These are phyloP conservation scores for Nectriaceae sp. DNA, from an alignment of 2,329 filamentous ascomycete genomes.

Conservation along the genomic window DNA sequence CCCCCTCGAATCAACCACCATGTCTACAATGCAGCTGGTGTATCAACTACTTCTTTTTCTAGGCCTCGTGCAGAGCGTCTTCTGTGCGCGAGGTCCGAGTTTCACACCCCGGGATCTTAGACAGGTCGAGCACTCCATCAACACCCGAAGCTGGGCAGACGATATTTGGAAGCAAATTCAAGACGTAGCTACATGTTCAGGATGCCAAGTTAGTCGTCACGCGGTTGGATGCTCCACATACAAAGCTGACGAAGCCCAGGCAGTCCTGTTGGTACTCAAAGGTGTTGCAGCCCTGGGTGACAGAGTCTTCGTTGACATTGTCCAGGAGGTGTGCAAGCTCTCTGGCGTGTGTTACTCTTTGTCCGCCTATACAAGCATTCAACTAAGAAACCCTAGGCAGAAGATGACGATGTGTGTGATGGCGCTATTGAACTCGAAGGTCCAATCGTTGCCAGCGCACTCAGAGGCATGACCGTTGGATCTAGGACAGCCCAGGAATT, in stretches of 20 bases:
- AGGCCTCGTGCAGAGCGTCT: constrained; percentile 6
- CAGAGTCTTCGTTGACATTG: constrained; percentile 36
- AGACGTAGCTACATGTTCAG: constrained; percentile 21
- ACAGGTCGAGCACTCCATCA: constrained; percentile 14
- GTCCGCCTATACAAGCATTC: too few relatives aligned
- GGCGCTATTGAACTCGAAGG: constrained; percentile 54
- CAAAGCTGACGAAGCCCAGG: constrained; percentile 18
- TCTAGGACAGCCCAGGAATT: constrained; percentile 53
- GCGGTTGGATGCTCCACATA: background rate
- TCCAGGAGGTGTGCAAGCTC: constrained; percentile 35
- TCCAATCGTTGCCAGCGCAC: constrained; percentile 51
- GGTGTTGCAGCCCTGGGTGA: constrained; percentile 46
- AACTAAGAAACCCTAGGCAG: constrained; percentile 34
- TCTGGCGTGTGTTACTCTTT: constrained; percentile 27
- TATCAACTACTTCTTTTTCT: constrained; percentile 5
- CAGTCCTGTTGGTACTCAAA: constrained; percentile 43
- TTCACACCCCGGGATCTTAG: constrained; percentile 5
- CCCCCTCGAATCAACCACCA: too few relatives aligned
- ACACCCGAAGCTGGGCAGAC: constrained; percentile 1
- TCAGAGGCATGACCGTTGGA: constrained; percentile 48
- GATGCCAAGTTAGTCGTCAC: constrained; percentile 19
- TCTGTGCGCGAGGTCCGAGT: constrained; percentile 10
- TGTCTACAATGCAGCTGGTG: constrained; percentile 3
- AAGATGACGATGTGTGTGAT: constrained; percentile 57
- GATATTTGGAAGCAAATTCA: constrained; percentile 17